Evolutionary conservation across 805 yeast genomes (phyloP).

Genomic region (Saccharomycopsis fodiens): DNA sequence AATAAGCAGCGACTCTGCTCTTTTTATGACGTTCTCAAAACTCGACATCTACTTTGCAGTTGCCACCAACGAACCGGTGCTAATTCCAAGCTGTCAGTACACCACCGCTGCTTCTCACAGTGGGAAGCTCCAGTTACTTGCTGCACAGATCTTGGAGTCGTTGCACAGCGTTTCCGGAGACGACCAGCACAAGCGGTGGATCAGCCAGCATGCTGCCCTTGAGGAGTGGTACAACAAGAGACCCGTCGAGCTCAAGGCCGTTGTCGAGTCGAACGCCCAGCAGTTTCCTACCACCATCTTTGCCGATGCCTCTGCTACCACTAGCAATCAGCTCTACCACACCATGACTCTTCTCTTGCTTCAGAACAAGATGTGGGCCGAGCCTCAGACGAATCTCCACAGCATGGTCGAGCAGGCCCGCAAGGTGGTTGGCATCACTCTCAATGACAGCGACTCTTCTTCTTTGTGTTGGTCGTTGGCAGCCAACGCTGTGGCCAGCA

Average conservation of each 20-base stretch:
- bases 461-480: slow-evolving; percentile 8
- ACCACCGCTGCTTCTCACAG: not conserved
- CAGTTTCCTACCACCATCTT: slow-evolving; percentile 14
- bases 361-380: not conserved
- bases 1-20: not conserved
- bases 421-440: slow-evolving; percentile 10
- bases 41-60: slow-evolving; percentile 16
- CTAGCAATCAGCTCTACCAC: slow-evolving; percentile 12
- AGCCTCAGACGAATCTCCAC: slow-evolving; percentile 4
- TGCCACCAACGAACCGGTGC: slow-evolving; percentile 5
- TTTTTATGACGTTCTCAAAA: slow-evolving; percentile 15
- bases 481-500: slow-evolving; percentile 14
- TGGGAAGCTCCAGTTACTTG: slow-evolving; percentile 9
- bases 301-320: not conserved
- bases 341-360: slow-evolving; percentile 3
- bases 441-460: slow-evolving; percentile 5
- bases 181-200: slow-evolving; percentile 8
- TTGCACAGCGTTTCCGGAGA: not conserved
- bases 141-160: slow-evolving; percentile 7
- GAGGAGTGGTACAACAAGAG: slow-evolving; percentile 10
- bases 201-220: not conserved
- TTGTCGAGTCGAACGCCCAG: not conserved
- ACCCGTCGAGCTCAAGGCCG: slow-evolving; percentile 3
- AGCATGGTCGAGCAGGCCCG: slow-evolving; percentile 10
- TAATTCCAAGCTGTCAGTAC: not conserved